Evolutionary conservation across 2,329 filamentous ascomycete species (phyloP), one percentile per base, ranked within the genome.

Genomic region (Scytalidium sp.): DNA sequence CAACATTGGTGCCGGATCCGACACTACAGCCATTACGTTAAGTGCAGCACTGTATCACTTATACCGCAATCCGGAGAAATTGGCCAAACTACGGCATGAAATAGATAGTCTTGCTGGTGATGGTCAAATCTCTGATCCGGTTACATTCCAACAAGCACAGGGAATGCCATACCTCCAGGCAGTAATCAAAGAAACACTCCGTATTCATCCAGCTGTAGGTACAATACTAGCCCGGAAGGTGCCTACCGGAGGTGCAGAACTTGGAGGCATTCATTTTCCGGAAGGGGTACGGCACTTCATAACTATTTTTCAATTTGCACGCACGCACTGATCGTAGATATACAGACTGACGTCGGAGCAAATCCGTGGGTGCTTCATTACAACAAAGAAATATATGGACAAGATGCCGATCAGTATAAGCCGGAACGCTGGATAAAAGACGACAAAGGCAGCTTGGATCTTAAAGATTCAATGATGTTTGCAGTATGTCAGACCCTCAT

Each of bases 111-210:
- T 54, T 1, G 50, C 49, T 6, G 45, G 20, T 15, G 50, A 56
- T 32, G 52, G 55, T 3, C 48, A 27, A 19, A 32, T 61, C 10
- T 59, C 66, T 17, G 55, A 61, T n/a, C 60, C 59, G 0, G 47
- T 63, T 20, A 57, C 57, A 0, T 69, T 64, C 45, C 58, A 57
- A 27, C 55, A 65, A 15, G 53, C 56, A 1, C 61, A 64, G 49
- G 50, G 59, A 3, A 57, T 74, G 47, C 69, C 67, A 0, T 79
- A 78, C 50, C 65, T 80, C 2, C 67, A 75, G 49, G 74, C 75
- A 1, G 69, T 75, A 3, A 64, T 79, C 20, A 71, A 70, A 27
- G 76, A 79, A 54, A 63, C 67, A 0, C 62, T 77, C 54, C 67
- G 76, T 3, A 54, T 77, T 2, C 72, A 77, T 49, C 72, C 74